Evolutionary conservation across 306 rosid genomes (phyloP), one percentile per base, ranked within the genome.

Genomic region (Leucaena leucocephala): DNA sequence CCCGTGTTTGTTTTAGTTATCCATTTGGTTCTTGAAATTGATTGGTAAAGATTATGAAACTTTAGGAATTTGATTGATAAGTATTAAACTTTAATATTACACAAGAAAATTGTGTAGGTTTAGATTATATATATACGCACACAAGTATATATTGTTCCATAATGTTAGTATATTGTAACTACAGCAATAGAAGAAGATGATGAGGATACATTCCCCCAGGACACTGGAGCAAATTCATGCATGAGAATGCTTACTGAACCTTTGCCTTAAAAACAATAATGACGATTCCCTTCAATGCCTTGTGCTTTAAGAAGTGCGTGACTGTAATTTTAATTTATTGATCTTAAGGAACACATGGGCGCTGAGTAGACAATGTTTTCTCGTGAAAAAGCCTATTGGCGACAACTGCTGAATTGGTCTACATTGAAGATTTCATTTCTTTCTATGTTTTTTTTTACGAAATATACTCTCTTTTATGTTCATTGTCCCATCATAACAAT

Each of bases 361-460:
- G 86, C 75, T 77, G 88, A 84, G 68, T 80, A 82, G 64, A 91
- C 87, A 55, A 81, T 88, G 94, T 88, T 88, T 13, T 83, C 83
- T 78, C 82, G 68, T 68, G 13, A 55, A 19, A 19, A 88, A 88
- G 85, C 69, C 76, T 19, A 84, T 76, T 76, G 78, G 75, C 79
- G 39, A 52, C 82, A 42, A 68, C 21, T 68, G 55, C 0, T 70
- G 39, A 21, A 39, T 78, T 63, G 80, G 88, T 85, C 90, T 66
- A 27, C 27, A 27, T 27, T 27, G 1, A 71, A 79, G 81, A 84
- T 88, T 85, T 76, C 76, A 65, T 83, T 71, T 67, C 71, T 85
- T 74, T 55, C 71, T 43, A 2, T 19, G n/a, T n/a, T n/a, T 27
- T 68, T 21, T 43, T 19, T 17, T 1, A 66, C 8, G 34, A 9